phyloP scores from a whole-genome alignment of 1,284 basidiomycete species.

The Malassezia japonica region DNA sequence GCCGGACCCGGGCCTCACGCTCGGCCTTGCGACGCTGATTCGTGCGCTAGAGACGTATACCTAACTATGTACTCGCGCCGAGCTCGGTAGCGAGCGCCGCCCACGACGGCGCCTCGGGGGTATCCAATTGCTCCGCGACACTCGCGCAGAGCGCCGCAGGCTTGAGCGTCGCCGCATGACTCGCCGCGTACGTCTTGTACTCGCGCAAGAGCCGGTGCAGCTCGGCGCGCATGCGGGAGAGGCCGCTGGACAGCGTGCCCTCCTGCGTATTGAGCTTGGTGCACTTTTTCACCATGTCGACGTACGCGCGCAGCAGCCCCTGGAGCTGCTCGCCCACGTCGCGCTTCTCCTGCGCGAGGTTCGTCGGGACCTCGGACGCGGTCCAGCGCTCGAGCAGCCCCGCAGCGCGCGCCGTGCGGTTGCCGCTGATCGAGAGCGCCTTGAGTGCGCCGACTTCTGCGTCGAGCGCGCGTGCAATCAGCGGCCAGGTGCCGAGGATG shows the following conservation, averaged over 20 bases:
- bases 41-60: background rate
- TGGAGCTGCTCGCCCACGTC: background rate
- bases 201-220: slow-evolving; percentile 12
- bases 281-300: background rate
- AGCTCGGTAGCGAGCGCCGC: background rate
- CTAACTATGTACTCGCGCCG: background rate
- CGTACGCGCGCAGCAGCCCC: slow-evolving; percentile 2
- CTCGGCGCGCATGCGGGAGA: slow-evolving; percentile 12
- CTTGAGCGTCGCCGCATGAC: background rate
- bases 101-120: slow-evolving; percentile 8
- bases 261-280: background rate
- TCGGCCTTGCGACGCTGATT: slow-evolving; percentile 3
- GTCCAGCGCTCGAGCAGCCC: slow-evolving; percentile 8
- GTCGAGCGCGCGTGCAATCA: slow-evolving; percentile 28
- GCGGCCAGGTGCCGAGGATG: slow-evolving; percentile 31
- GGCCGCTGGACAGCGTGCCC: slow-evolving; percentile 1
- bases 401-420: background rate
- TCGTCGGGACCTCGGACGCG: slow-evolving; percentile 1
- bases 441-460: slow-evolving; percentile 26
- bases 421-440: background rate
- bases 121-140: background rate
- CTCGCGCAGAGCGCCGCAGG: slow-evolving; percentile 1
- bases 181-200: background rate
- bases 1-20: background rate
- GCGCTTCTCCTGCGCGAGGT: background rate